Conservation (phyloP, 768 basidiomycete genomes). For the Kwoniella sp. region DNA sequence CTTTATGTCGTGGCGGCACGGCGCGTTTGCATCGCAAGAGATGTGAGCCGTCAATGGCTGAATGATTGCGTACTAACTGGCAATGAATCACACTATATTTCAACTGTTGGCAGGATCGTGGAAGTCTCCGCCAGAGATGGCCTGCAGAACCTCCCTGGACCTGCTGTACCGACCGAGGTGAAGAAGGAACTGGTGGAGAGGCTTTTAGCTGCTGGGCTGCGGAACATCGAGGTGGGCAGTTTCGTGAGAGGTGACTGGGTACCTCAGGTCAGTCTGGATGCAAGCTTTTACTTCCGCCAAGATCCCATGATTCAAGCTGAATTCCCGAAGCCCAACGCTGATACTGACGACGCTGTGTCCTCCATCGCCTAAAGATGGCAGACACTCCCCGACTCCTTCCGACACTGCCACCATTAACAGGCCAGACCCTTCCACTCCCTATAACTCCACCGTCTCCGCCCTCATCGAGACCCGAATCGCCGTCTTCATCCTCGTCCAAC, state of each 20-base stretch:
- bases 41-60: not conserved
- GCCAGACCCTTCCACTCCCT: constrained; percentile 6
- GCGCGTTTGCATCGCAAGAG: not conserved
- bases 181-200: constrained; percentile 80
- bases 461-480: constrained; percentile 55
- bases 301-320: not conserved
- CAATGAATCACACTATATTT: too few species aligned
- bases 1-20: too few species aligned
- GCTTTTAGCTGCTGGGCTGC: constrained; percentile 69
- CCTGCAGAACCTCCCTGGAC: constrained; percentile 78
- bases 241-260: constrained; percentile 94
- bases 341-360: too few species aligned
- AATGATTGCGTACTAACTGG: too few species aligned
- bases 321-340: too few species aligned
- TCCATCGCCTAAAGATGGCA: constrained; percentile 74
- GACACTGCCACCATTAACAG: constrained; percentile 21
- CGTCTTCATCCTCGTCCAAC: constrained; percentile 55
- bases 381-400: constrained; percentile 75
- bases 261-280: constrained; percentile 75
- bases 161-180: constrained; percentile 68
- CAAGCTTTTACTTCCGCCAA: not conserved
- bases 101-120: constrained; percentile 62
- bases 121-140: constrained; percentile 92
- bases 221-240: constrained; percentile 78
- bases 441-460: constrained; percentile 36